Evolutionary conservation across 2,329 filamentous ascomycete genomes (phyloP).

Genomic region (Sarocladium brachiariae): DNA sequence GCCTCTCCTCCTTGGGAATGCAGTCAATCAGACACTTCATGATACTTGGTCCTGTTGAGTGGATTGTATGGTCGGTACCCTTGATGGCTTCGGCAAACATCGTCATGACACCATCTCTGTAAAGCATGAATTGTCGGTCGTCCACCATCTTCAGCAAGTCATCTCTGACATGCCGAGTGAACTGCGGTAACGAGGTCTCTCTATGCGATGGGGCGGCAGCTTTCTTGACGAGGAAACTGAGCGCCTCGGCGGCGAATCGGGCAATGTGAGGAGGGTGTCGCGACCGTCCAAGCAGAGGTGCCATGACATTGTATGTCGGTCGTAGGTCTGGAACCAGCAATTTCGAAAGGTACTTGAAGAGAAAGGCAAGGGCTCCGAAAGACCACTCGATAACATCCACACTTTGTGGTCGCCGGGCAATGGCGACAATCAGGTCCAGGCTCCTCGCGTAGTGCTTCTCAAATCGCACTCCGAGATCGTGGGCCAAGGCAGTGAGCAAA

Average conservation of each 20-base stretch:
- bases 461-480: constrained; percentile 80
- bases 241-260: constrained; percentile 86
- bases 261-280: constrained; percentile 81
- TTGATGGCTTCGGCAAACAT: constrained; percentile 81
- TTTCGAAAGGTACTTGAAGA: constrained; percentile 94
- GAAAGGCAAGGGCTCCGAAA: constrained; percentile 86
- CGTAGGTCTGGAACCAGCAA: constrained; percentile 79
- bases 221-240: constrained; percentile 91
- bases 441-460: constrained; percentile 79
- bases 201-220: constrained; percentile 71
- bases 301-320: constrained; percentile 76
- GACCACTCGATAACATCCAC: constrained; percentile 96
- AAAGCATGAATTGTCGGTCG: constrained; percentile 57
- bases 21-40: constrained; percentile 44
- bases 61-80: constrained; percentile 51
- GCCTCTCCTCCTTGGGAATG: constrained; percentile 43
- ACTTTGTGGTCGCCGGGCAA: constrained; percentile 71
- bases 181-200: constrained; percentile 61
- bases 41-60: constrained; percentile 51
- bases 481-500: constrained; percentile 88
- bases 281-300: constrained; percentile 75
- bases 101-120: constrained; percentile 83
- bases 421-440: constrained; percentile 66
- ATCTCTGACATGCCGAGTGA: constrained; percentile 65
- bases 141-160: constrained; percentile 53